Evolutionary conservation across 495 filamentous ascomycete genomes (phyloP), one percentile per base, ranked within the genome.

Genomic region (Penicillium arizonense): DNA sequence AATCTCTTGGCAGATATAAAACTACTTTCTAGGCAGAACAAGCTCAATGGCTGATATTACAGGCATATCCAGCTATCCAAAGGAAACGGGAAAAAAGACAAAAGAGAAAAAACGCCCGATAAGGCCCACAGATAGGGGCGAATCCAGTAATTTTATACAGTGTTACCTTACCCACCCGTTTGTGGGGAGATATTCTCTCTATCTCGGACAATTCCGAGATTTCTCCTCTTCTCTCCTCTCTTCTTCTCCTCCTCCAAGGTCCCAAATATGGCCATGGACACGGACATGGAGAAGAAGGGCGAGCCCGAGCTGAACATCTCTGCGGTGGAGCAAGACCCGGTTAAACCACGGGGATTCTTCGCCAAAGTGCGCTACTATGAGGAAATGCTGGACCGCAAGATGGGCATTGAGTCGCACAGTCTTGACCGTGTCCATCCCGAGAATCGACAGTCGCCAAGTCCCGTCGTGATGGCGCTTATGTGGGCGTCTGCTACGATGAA

Each of bases 401-500:
- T 84, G 43, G 79, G 79, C 13, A 70, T 82, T 49, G 81, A 84
- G 59, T 72, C 74, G 2, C 70, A 79, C 38, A 77, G 75, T 61
- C 68, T 81, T 35, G 69, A 75, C 47, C 75, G 80, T 23, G 78
- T 77, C 44, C 65, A 68, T 7, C 77, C 79, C n/a, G 77, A 78
- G 49, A 64, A 77, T 36, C 58, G 64, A 0, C 54, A 62, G 12
- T 63, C 63, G 10, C 62, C 67, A 6, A 69, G 67, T 44, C 38
- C 57, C 0, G 41, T 69, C 60, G 77, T 77, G 5, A 76, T 84
- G 68, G 66, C 73, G 41, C 69, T 80, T 47, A 77, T 79, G 55
- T 74, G 79, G 80, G 75, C 74, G 2, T 74, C 72, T 2, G 68
- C 70, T 4, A 83, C 79, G 11, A 78, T 81, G 68, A 82, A 85